These are phyloP conservation scores for Aspergillus sclerotiicarbonarius DNA, from an alignment of 495 filamentous ascomycete species.

Conservation along the genomic window DNA sequence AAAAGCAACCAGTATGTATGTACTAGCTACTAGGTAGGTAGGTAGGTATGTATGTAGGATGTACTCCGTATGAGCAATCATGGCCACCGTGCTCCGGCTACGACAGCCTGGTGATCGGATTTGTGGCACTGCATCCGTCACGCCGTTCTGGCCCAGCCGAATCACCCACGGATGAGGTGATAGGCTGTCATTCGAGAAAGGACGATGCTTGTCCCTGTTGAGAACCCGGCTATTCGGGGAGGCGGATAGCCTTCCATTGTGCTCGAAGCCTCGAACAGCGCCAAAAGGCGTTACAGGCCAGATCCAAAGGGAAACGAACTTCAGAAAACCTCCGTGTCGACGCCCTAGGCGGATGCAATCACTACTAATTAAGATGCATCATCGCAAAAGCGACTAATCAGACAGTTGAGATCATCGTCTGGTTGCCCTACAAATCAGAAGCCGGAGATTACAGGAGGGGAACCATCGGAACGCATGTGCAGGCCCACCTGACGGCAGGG, in stretches of 20 bases:
- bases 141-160: background rate
- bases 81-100: background rate
- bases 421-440: slow-evolving; percentile 28
- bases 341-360: slow-evolving; percentile 3
- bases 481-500: slow-evolving; percentile 17
- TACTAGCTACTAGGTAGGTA: background rate
- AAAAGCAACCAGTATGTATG: background rate
- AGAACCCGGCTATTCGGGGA: background rate
- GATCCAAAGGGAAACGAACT: background rate
- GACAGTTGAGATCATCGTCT: slow-evolving; percentile 31
- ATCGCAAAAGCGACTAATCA: slow-evolving; percentile 23
- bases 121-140: slow-evolving; percentile 1
- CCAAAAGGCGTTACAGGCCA: background rate
- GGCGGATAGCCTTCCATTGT: background rate
- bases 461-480: slow-evolving; percentile 25
- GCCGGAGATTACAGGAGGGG: slow-evolving; percentile 25
- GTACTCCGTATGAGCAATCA: too few relatives aligned
- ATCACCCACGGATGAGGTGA: background rate
- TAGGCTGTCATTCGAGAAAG: background rate
- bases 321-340: slow-evolving; percentile 7
- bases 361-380: slow-evolving; percentile 6
- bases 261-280: background rate
- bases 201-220: background rate
- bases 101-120: background rate
- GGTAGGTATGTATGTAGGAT: too few relatives aligned